phyloP scores from a whole-genome alignment of 1,284 basidiomycete species.

The Puccinia horiana region DNA sequence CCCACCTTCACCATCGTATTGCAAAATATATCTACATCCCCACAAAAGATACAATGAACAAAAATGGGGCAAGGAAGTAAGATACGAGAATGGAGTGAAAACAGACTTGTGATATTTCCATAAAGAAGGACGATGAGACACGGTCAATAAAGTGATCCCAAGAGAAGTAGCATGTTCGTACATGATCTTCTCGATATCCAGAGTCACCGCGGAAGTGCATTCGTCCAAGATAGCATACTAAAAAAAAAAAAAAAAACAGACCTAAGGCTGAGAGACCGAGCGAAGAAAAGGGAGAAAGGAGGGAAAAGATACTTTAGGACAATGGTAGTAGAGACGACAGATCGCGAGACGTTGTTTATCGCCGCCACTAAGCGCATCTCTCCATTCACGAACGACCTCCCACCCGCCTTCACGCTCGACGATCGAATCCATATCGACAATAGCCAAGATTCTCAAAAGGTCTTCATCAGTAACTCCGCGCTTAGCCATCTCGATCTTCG shows the following conservation, averaged over 20 bases:
- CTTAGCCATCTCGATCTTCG: constrained; percentile 71
- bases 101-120: constrained; percentile 85
- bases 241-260: neutral
- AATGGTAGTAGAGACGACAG: constrained; percentile 94
- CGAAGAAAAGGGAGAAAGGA: neutral
- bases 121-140: constrained; percentile 68
- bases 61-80: neutral
- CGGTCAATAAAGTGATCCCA: constrained; percentile 58
- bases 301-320: constrained; percentile 70
- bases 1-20: constrained; percentile 63
- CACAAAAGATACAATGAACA: neutral
- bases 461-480: constrained; percentile 77
- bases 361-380: constrained; percentile 78
- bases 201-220: constrained; percentile 88
- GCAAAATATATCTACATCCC: constrained; percentile 15
- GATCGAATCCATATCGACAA: constrained; percentile 82
- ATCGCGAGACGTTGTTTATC: constrained; percentile 81
- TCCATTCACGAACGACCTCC: constrained; percentile 85
- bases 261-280: neutral
- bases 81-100: neutral
- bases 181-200: constrained; percentile 90
- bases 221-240: constrained; percentile 96
- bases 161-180: constrained; percentile 79
- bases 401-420: constrained; percentile 96
- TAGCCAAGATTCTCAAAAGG: constrained; percentile 71